Percentiles rank a stretch among this genome's conserved stretches.
These are phyloP conservation scores for Sporothrix pallida DNA, from an alignment of 2,329 filamentous ascomycete species.

Conservation along the genomic window DNA sequence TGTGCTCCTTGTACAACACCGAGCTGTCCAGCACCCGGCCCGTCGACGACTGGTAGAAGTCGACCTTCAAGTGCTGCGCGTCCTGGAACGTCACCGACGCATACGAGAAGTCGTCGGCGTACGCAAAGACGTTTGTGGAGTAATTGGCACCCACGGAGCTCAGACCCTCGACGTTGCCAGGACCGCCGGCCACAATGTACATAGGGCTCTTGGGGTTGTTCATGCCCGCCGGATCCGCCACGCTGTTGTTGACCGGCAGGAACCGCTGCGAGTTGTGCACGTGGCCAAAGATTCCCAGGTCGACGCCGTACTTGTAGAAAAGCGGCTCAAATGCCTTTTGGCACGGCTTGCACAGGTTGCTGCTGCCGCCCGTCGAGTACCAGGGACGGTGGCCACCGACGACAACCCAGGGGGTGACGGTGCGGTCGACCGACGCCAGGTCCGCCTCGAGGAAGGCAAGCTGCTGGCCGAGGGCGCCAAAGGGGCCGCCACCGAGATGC, in stretches of 20 bases:
- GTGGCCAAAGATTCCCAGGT: constrained; percentile 62
- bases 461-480: constrained; percentile 57
- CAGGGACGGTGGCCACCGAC: constrained; percentile 53
- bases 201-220: constrained; percentile 52
- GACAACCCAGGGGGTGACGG: constrained; percentile 60
- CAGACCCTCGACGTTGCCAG: constrained; percentile 62
- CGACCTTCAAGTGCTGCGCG: constrained; percentile 53
- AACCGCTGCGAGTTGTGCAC: constrained; percentile 65
- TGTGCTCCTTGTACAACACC: constrained; percentile 56
- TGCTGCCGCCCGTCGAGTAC: constrained; percentile 50
- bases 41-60: constrained; percentile 57
- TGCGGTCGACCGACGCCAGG: constrained; percentile 61
- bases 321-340: constrained; percentile 59
- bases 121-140: constrained; percentile 55
- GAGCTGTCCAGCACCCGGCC: constrained; percentile 56
- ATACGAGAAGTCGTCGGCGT: constrained; percentile 60
- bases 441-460: constrained; percentile 61
- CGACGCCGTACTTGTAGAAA: constrained; percentile 62
- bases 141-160: constrained; percentile 50
- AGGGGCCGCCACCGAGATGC: constrained; percentile 54
- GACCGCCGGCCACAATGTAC: constrained; percentile 62
- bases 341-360: constrained; percentile 52
- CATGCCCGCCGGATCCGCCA: constrained; percentile 47
- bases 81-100: constrained; percentile 55
- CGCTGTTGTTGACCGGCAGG: constrained; percentile 48